Conservation (phyloP, 345 rosid genomes). For the Lenwebbia sp. region DNA sequence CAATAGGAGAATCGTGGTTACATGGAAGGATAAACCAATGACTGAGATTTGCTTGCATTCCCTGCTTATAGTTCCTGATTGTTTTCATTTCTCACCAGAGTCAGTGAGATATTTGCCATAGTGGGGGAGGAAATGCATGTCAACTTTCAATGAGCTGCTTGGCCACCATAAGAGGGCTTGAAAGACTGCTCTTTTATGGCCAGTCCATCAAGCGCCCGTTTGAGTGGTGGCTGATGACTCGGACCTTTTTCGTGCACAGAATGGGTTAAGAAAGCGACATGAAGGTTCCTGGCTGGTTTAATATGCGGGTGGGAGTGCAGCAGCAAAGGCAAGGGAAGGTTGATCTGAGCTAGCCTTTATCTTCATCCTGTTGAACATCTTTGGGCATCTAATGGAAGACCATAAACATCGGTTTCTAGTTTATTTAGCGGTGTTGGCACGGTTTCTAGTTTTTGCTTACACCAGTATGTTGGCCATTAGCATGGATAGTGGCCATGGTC, state of each 20-base stretch:
- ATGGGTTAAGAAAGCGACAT: not conserved
- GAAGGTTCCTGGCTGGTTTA: not conserved
- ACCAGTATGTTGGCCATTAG: not conserved
- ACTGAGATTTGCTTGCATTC: not conserved
- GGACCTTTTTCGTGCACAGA: not conserved
- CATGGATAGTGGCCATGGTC: not conserved
- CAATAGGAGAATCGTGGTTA: not conserved
- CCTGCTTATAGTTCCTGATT: not conserved
- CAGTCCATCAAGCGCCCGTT: not conserved
- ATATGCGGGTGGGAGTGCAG: not conserved
- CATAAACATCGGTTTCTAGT: not conserved
- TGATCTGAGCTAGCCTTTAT: not conserved
- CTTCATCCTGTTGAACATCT: not conserved
- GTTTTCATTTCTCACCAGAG: slow-evolving; percentile 22
- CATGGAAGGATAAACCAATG: not conserved
- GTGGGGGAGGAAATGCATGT: slow-evolving; percentile 62
- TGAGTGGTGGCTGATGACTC: not conserved
- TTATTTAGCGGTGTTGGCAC: not conserved
- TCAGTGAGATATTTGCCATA: slow-evolving; percentile 45
- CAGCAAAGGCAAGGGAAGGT: not conserved
- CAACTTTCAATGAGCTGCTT: slow-evolving; percentile 14
- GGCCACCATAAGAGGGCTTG: not conserved
- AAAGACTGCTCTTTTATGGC: not conserved
- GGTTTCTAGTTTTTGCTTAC: not conserved
- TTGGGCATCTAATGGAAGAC: not conserved